These are phyloP conservation scores for Vanrija pseudolonga DNA, from an alignment of 1,284 basidiomycete genomes.

Conservation along the genomic window DNA sequence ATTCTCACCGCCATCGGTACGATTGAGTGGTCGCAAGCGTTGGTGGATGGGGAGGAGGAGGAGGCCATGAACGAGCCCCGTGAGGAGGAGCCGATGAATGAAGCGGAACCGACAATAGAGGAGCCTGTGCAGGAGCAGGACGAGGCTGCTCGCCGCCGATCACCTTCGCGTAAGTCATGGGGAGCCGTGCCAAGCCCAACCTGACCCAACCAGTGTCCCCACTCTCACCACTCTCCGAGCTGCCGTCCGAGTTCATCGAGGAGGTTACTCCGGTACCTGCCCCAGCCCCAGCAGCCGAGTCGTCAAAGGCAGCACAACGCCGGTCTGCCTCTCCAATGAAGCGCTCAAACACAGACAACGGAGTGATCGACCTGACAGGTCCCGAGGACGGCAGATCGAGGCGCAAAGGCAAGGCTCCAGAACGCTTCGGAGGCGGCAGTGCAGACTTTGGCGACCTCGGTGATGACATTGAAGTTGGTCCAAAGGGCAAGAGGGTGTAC, in stretches of 20 bases:
- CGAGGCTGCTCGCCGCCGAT: neutral
- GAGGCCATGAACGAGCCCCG: neutral
- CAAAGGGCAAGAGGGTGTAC: constrained; percentile 3
- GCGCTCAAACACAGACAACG: neutral
- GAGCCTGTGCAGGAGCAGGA: neutral
- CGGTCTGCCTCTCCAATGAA: neutral
- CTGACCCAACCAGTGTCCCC: neutral
- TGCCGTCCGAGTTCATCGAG: too few species aligned
- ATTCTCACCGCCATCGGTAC: neutral
- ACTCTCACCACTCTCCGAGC: too few species aligned
- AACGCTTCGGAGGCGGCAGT: neutral
- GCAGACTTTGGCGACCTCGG: neutral
- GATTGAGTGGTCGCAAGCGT: neutral
- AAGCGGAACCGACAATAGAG: neutral
- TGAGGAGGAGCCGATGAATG: neutral
- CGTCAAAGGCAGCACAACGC: constrained; percentile 10
- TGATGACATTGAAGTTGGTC: constrained; percentile 2
- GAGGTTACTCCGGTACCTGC: neutral
- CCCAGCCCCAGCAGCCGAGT: constrained; percentile 1
- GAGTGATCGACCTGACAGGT: neutral
- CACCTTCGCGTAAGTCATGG: neutral
- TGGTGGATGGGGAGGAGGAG: neutral
- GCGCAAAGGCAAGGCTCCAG: neutral
- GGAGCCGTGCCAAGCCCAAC: neutral
- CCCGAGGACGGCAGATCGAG: neutral